phyloP scores from a whole-genome alignment of 2,329 filamentous ascomycete species.

The Aspergillus melleus region DNA sequence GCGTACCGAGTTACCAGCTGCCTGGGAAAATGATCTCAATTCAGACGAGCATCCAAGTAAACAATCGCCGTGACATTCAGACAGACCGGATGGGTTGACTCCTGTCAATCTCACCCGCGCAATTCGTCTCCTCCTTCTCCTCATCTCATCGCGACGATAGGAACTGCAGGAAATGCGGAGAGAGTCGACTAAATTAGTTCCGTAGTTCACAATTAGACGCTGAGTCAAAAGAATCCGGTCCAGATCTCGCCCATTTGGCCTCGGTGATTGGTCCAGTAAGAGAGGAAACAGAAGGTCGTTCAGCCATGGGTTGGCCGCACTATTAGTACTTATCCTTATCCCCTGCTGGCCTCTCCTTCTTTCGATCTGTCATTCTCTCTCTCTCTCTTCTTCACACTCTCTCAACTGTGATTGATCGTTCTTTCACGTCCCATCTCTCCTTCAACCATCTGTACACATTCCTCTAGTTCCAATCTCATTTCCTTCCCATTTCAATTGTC shows the following conservation, averaged over 20 bases:
- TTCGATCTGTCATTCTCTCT: constrained; percentile 11
- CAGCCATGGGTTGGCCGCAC: background rate
- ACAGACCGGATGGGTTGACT: no score
- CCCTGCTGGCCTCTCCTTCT: constrained; percentile 11
- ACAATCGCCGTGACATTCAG: no score
- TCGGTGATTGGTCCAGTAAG: constrained; percentile 15
- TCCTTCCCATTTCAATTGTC: constrained; percentile 9
- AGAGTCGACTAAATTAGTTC: background rate
- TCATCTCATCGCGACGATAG: background rate
- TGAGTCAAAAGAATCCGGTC: constrained; percentile 24
- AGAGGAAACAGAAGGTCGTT: constrained; percentile 3
- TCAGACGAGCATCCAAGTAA: no score
- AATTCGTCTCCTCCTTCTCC: background rate
- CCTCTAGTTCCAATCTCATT: background rate
- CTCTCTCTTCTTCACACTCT: background rate
- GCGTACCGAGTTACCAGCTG: no score
- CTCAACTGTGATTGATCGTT: constrained; percentile 2
- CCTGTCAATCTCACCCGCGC: background rate
- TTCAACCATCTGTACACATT: background rate
- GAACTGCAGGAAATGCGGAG: constrained; percentile 17
- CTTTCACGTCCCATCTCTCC: background rate
- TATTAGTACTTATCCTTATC: constrained; percentile 1
- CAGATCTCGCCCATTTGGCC: constrained; percentile 13
- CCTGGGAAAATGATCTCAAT: no score
- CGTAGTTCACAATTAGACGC: constrained; percentile 3